These are phyloP conservation scores for Colletotrichum tofieldiae DNA, from an alignment of 2,329 filamentous ascomycete species.

Conservation along the genomic window DNA sequence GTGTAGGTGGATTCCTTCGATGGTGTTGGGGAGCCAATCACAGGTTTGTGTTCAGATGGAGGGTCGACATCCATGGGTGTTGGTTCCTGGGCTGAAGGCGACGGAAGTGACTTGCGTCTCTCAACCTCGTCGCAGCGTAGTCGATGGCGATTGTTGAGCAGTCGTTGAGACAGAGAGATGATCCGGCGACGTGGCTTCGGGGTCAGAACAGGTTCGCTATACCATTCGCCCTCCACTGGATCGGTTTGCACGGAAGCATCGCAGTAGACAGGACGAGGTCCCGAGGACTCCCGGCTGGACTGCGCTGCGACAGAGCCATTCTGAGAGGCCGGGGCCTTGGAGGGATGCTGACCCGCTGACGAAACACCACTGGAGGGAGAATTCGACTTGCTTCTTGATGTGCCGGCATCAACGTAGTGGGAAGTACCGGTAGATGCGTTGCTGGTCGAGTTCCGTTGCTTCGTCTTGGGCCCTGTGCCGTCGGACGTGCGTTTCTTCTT, in stretches of 20 bases:
- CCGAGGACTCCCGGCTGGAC: slow-evolving; percentile 58
- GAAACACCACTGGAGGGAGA: slow-evolving; percentile 64
- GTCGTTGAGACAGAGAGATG: slow-evolving; percentile 67
- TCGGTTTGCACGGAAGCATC: slow-evolving; percentile 71
- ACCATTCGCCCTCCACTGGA: slow-evolving; percentile 68
- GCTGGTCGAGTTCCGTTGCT: slow-evolving; percentile 46
- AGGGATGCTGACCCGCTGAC: slow-evolving; percentile 51
- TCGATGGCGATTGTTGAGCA: slow-evolving; percentile 65
- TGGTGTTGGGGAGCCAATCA: slow-evolving; percentile 26
- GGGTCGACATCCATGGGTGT: slow-evolving; percentile 60
- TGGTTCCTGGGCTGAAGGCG: slow-evolving; percentile 47
- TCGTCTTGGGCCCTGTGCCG: slow-evolving; percentile 56
- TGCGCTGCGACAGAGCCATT: slow-evolving; percentile 49
- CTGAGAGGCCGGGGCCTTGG: slow-evolving; percentile 49
- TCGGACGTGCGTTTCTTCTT: slow-evolving; percentile 77
- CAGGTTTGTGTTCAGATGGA: slow-evolving; percentile 51
- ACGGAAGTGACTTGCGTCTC: slow-evolving; percentile 50
- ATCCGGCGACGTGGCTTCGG: slow-evolving; percentile 63
- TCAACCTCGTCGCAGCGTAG: slow-evolving; percentile 59
- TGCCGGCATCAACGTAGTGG: slow-evolving; percentile 68
- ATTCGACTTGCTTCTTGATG: slow-evolving; percentile 67
- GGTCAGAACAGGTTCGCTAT: slow-evolving; percentile 56
- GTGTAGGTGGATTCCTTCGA: slow-evolving; percentile 43
- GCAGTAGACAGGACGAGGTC: slow-evolving; percentile 61
- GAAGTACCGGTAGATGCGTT: slow-evolving; percentile 41